phyloP scores from a whole-genome alignment of 148 eudicot species.

The Beta vulgaris region DNA sequence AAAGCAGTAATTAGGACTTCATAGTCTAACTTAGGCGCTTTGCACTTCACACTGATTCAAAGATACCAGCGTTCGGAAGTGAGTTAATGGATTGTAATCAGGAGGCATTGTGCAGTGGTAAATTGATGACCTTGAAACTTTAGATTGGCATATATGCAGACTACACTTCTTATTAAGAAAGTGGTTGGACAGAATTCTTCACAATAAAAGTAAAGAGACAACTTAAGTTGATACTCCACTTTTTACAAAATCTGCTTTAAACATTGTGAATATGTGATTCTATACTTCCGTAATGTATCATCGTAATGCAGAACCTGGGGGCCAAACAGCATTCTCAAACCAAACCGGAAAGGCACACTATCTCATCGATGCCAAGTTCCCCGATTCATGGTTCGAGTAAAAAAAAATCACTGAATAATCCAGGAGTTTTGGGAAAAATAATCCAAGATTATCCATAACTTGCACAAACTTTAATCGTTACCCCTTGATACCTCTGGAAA shows the following conservation, averaged over 20 bases:
- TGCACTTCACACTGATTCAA: too few species aligned
- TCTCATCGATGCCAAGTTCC: too few species aligned
- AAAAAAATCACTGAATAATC: not conserved
- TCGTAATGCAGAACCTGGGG: not conserved
- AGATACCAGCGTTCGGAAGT: too few species aligned
- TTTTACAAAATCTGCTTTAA: not conserved
- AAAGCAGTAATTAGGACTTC: too few species aligned
- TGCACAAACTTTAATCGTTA: not conserved
- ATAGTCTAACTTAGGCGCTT: too few species aligned
- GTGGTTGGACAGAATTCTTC: not conserved
- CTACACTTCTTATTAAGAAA: not conserved
- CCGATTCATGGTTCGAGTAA: not conserved
- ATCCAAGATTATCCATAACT: not conserved
- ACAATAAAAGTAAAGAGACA: not conserved
- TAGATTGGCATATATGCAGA: too few species aligned
- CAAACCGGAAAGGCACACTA: not conserved
- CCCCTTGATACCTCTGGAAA: too few species aligned
- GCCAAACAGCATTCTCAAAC: not conserved
- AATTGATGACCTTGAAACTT: too few species aligned
- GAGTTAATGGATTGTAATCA: too few species aligned
- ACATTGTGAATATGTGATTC: not conserved
- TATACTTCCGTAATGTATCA: not conserved
- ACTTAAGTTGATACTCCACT: not conserved
- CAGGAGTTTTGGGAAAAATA: not conserved
- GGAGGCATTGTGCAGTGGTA: too few species aligned